Evolutionary conservation across 2,329 filamentous ascomycete genomes (phyloP).

Genomic region (Gremmenia infestans): DNA sequence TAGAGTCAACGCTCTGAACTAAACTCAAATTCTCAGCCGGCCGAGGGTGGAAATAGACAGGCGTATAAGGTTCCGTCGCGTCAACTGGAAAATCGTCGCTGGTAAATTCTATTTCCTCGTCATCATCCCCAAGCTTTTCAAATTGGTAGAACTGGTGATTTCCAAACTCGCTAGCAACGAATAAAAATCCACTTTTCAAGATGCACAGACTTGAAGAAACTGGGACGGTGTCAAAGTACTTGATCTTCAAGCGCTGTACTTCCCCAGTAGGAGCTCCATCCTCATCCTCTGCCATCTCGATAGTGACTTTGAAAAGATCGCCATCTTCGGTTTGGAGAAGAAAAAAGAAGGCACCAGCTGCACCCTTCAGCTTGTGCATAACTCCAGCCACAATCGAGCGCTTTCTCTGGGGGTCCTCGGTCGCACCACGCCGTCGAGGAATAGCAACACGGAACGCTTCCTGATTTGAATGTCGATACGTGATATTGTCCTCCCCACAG

Average conservation of each 20-base stretch:
- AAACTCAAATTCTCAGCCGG: slow-evolving; percentile 75
- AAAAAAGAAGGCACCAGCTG: slow-evolving; percentile 88
- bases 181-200: slow-evolving; percentile 91
- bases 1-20: slow-evolving; percentile 78
- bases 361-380: slow-evolving; percentile 92
- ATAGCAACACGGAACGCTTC: slow-evolving; percentile 85
- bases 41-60: slow-evolving; percentile 81
- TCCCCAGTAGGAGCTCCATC: slow-evolving; percentile 74
- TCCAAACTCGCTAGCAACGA: slow-evolving; percentile 85
- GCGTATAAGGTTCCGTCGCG: slow-evolving; percentile 63
- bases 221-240: slow-evolving; percentile 96
- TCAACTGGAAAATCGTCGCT: slow-evolving; percentile 82
- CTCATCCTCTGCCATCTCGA: slow-evolving; percentile 83
- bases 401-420: slow-evolving; percentile 88
- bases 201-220: slow-evolving; percentile 85
- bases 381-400: slow-evolving; percentile 82
- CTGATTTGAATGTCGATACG: slow-evolving; percentile 95
- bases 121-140: slow-evolving; percentile 92
- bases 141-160: slow-evolving; percentile 97
- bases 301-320: slow-evolving; percentile 94
- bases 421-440: slow-evolving; percentile 77
- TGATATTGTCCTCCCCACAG: slow-evolving; percentile 90
- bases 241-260: slow-evolving; percentile 81
- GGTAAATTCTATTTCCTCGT: slow-evolving; percentile 79
- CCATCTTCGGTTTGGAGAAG: slow-evolving; percentile 93